These are phyloP conservation scores for Suillus luteus DNA, from an alignment of 768 basidiomycete species.

Conservation along the genomic window DNA sequence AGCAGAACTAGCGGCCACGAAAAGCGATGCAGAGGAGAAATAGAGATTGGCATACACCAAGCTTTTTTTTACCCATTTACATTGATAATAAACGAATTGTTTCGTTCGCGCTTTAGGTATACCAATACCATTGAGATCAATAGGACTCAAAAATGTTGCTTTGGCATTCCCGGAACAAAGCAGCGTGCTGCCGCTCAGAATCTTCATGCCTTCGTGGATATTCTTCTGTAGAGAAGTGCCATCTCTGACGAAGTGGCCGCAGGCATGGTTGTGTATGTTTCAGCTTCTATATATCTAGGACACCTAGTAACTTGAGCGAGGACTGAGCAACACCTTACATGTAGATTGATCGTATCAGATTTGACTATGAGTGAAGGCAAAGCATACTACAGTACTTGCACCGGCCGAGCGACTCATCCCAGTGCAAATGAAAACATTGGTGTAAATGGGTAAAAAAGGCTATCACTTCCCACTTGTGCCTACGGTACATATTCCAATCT, in stretches of 20 bases:
- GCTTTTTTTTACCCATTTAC: no score
- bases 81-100: no score
- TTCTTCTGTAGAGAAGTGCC: conserved; percentile 69
- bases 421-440: neutral
- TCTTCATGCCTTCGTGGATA: conserved; percentile 44
- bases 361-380: neutral
- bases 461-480: no score
- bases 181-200: conserved; percentile 38
- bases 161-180: conserved; percentile 70
- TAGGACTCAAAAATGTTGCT: conserved; percentile 73
- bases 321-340: neutral
- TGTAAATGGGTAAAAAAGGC: no score
- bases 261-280: conserved; percentile 73
- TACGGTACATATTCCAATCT: neutral
- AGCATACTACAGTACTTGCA: neutral
- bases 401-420: neutral
- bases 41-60: no score
- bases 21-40: no score
- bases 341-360: neutral
- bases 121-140: conserved; percentile 63
- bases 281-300: neutral
- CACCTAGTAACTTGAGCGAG: neutral
- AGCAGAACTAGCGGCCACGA: no score
- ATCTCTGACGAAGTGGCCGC: conserved; percentile 77
- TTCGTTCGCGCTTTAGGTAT: no score